These are phyloP conservation scores for Dendrobium huoshanense DNA, from an alignment of 106 monocot genomes.

Conservation along the genomic window DNA sequence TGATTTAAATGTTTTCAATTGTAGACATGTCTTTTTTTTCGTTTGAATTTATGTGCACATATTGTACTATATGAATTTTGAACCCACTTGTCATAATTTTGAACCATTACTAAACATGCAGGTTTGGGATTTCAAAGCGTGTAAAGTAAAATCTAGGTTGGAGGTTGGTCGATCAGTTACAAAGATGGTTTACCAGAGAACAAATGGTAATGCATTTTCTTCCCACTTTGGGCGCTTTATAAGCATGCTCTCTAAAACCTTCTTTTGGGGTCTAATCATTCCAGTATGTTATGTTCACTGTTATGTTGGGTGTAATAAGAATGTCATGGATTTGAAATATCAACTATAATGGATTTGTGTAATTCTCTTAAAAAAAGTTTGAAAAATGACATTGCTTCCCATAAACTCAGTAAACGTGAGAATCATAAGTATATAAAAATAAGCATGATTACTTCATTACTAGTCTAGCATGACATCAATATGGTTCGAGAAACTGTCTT, in stretches of 20 bases:
- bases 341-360: not conserved
- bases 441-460: not conserved
- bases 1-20: not conserved
- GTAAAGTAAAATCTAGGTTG: slow-evolving; percentile 53
- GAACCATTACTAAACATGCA: slow-evolving; percentile 18
- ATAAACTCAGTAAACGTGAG: not conserved
- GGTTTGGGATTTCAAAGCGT: slow-evolving; percentile 94
- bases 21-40: not conserved
- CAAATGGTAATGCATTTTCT: slow-evolving; percentile 49
- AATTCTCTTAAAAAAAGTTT: not conserved
- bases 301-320: not conserved
- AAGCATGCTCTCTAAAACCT: not conserved
- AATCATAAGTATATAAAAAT: not conserved
- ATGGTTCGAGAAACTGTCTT: not conserved
- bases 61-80: not conserved
- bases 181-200: slow-evolving; percentile 75
- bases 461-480: not conserved
- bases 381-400: not conserved
- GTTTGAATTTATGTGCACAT: not conserved
- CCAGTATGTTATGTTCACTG: not conserved
- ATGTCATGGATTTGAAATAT: not conserved
- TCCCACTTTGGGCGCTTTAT: not conserved
- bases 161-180: slow-evolving; percentile 55
- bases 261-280: not conserved
- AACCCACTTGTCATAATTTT: not conserved